phyloP scores from a whole-genome alignment of 345 rosid genomes.

The Citrus inodora region DNA sequence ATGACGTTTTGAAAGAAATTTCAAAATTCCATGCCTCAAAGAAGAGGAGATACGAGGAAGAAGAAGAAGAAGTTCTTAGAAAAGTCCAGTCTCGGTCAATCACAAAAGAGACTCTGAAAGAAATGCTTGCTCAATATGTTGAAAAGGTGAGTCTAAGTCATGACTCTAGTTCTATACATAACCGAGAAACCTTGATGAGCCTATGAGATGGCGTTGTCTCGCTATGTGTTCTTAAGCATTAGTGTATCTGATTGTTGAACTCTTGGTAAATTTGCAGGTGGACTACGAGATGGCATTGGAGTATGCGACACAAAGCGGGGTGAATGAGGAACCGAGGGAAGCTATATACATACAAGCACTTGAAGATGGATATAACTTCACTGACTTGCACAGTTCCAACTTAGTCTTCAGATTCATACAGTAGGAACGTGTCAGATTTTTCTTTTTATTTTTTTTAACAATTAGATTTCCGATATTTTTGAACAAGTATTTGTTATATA shows the following conservation, averaged over 20 bases:
- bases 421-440: slow-evolving; percentile 20
- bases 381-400: slow-evolving; percentile 51
- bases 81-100: slow-evolving; percentile 58
- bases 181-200: neutral
- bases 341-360: slow-evolving; percentile 49
- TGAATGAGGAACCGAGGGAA: slow-evolving; percentile 84
- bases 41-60: slow-evolving; percentile 51
- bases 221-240: too few relatives aligned
- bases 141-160: slow-evolving; percentile 54
- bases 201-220: too few relatives aligned
- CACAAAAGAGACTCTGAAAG: slow-evolving; percentile 64
- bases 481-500: neutral
- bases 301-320: slow-evolving; percentile 92
- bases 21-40: slow-evolving; percentile 48
- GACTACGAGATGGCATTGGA: slow-evolving; percentile 97
- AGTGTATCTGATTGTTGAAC: too few relatives aligned
- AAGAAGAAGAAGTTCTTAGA: slow-evolving; percentile 48
- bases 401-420: slow-evolving; percentile 62
- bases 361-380: slow-evolving; percentile 34
- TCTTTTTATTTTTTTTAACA: neutral
- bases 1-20: slow-evolving; percentile 73
- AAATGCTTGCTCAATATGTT: slow-evolving; percentile 79
- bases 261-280: slow-evolving; percentile 52
- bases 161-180: neutral
- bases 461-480: too few relatives aligned